Evolutionary conservation across 2,329 filamentous ascomycete species (phyloP).

Genomic region (Neophaeococcomyces mojaviensis): DNA sequence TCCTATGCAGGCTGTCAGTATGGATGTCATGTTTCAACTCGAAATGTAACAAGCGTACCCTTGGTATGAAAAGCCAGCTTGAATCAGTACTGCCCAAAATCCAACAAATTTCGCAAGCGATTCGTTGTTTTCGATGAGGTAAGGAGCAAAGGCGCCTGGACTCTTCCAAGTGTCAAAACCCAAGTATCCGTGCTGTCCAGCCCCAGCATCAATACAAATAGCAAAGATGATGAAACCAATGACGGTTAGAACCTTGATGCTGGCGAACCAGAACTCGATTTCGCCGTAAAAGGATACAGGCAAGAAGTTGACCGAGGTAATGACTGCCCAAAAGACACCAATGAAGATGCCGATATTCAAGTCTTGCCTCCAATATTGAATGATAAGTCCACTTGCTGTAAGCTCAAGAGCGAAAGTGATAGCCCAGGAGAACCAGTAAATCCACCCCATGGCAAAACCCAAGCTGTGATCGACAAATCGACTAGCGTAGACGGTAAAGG

Average conservation of each 20-base stretch:
- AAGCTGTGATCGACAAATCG: constrained; percentile 39
- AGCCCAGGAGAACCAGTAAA: constrained; percentile 42
- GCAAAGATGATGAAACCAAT: constrained; percentile 76
- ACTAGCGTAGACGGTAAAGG: constrained; percentile 38
- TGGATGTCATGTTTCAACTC: too few relatives aligned
- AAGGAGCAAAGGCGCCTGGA: constrained; percentile 57
- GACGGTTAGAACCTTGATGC: constrained; percentile 49
- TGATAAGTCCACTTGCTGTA: constrained; percentile 54
- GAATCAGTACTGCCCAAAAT: constrained; percentile 45
- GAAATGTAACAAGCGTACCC: too few relatives aligned
- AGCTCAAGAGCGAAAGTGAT: constrained; percentile 67
- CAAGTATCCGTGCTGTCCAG: constrained; percentile 56
- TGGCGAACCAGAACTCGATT: constrained; percentile 40
- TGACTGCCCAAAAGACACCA: constrained; percentile 29
- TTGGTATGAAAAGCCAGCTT: constrained; percentile 46
- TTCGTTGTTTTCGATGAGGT: constrained; percentile 42
- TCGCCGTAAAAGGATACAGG: constrained; percentile 44
- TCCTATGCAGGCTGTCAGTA: constrained; percentile 43
- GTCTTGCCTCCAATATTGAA: constrained; percentile 53
- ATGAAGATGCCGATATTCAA: constrained; percentile 38
- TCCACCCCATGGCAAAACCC: constrained; percentile 41
- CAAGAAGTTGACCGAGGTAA: constrained; percentile 26
- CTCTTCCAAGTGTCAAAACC: constrained; percentile 68
- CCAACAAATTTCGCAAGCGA: constrained; percentile 53
- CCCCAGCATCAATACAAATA: constrained; percentile 45